Percentiles rank a stretch among this genome's conserved stretches.
Conservation (phyloP, 2,329 filamentous ascomycete species). For the Lasiodiplodia citricola region DNA sequence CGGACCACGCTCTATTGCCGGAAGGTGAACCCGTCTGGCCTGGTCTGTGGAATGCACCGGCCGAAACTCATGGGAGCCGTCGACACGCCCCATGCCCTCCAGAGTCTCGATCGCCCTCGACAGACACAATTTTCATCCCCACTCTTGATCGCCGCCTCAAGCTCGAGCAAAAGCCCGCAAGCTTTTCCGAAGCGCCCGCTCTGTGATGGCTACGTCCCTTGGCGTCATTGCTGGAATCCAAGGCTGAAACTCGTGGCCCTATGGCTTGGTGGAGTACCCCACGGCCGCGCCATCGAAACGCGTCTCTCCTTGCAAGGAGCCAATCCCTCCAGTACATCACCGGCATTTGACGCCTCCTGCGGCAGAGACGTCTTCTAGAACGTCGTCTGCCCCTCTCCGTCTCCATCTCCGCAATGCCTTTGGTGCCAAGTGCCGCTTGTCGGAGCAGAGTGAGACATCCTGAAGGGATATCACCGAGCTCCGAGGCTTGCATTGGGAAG, state of each 20-base stretch:
- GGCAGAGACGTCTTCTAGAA: slow-evolving; percentile 6
- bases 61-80: not conserved
- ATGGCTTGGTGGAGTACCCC: not conserved
- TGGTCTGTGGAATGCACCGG: slow-evolving; percentile 15
- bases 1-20: not conserved
- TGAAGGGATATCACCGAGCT: slow-evolving; percentile 16
- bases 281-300: slow-evolving; percentile 12
- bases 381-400: slow-evolving; percentile 1
- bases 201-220: not conserved
- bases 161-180: not conserved
- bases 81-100: not conserved
- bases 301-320: not conserved
- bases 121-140: slow-evolving; percentile 6
- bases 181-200: slow-evolving; percentile 2
- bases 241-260: not conserved
- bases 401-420: not conserved
- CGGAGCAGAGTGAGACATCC: slow-evolving; percentile 10
- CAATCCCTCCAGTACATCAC: not conserved
- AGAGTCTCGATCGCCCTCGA: not conserved
- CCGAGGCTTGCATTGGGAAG: not conserved
- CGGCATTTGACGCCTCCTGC: not conserved
- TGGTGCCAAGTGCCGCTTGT: slow-evolving; percentile 2
- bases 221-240: not conserved
- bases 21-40: not conserved
- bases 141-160: not conserved